Conservation (phyloP, 805 yeast species). For the Spathaspora gorwiae region DNA sequence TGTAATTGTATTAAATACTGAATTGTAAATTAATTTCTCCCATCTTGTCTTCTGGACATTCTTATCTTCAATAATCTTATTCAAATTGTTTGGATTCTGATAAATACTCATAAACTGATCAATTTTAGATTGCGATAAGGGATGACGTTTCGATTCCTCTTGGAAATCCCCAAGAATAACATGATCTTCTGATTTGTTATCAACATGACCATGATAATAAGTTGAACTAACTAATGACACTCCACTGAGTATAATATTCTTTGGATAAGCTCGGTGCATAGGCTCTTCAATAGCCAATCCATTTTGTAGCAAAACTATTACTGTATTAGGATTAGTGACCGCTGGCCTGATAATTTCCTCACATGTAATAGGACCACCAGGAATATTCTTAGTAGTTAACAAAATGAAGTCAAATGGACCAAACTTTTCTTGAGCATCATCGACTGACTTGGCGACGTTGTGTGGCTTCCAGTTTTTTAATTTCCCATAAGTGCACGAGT, state of each 20-base stretch:
- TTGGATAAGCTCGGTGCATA: slow-evolving; percentile 27
- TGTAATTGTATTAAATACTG: slow-evolving; percentile 32
- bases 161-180: slow-evolving; percentile 20
- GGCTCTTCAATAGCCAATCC: slow-evolving; percentile 35
- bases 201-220: slow-evolving; percentile 18
- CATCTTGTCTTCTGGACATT: slow-evolving; percentile 32
- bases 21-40: slow-evolving; percentile 36
- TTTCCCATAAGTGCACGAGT: slow-evolving; percentile 30
- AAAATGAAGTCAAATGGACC: slow-evolving; percentile 35
- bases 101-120: slow-evolving; percentile 23
- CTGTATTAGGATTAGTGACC: slow-evolving; percentile 19
- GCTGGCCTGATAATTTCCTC: slow-evolving; percentile 40
- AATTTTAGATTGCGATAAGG: slow-evolving; percentile 8
- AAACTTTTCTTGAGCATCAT: slow-evolving; percentile 19
- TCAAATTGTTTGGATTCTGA: slow-evolving; percentile 22
- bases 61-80: slow-evolving; percentile 22
- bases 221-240: slow-evolving; percentile 34
- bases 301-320: slow-evolving; percentile 35
- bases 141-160: slow-evolving; percentile 10
- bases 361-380: slow-evolving; percentile 33
- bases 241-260: slow-evolving; percentile 31
- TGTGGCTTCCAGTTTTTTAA: slow-evolving; percentile 27
- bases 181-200: slow-evolving; percentile 17
- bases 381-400: slow-evolving; percentile 36
- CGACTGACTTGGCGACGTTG: slow-evolving; percentile 22